A percentile compares a stretch with the other conserved stretches of the same genome.
Conservation (phyloP, 148 eudicot genomes). For the Talinum fruticosum region DNA sequence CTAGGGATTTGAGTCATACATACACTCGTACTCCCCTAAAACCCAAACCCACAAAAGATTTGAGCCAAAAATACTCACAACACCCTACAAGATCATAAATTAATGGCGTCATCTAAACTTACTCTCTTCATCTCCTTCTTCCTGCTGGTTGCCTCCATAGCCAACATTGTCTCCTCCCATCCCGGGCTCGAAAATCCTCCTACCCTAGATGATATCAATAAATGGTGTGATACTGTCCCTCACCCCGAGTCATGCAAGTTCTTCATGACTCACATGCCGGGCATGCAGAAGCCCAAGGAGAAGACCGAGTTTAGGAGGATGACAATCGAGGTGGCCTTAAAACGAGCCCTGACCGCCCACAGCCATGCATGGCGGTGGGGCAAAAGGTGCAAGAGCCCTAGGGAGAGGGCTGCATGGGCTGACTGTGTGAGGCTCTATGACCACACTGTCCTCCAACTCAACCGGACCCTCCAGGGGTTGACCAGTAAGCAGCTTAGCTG, state of each 20-base stretch:
- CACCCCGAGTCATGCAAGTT: constrained; percentile 44
- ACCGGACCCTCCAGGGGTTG: constrained; percentile 43
- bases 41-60: constrained; percentile 4
- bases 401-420: constrained; percentile 41
- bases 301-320: constrained; percentile 47
- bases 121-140: neutral
- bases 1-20: constrained; percentile 22
- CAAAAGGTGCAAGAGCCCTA: constrained; percentile 31
- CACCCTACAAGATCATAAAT: neutral
- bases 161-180: neutral
- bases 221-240: constrained; percentile 59
- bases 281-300: constrained; percentile 27
- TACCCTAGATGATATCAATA: constrained; percentile 21
- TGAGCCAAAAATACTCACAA: neutral
- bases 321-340: constrained; percentile 50
- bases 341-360: constrained; percentile 38
- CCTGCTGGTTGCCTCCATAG: constrained; percentile 9
- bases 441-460: constrained; percentile 53
- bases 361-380: constrained; percentile 35
- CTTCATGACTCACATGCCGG: constrained; percentile 36
- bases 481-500: constrained; percentile 24
- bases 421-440: constrained; percentile 59
- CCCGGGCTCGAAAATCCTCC: constrained; percentile 7
- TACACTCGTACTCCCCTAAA: neutral
- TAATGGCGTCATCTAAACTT: constrained; percentile 17